Evolutionary conservation across 495 filamentous ascomycete genomes (phyloP).

Genomic region (Xylaria longipes): DNA sequence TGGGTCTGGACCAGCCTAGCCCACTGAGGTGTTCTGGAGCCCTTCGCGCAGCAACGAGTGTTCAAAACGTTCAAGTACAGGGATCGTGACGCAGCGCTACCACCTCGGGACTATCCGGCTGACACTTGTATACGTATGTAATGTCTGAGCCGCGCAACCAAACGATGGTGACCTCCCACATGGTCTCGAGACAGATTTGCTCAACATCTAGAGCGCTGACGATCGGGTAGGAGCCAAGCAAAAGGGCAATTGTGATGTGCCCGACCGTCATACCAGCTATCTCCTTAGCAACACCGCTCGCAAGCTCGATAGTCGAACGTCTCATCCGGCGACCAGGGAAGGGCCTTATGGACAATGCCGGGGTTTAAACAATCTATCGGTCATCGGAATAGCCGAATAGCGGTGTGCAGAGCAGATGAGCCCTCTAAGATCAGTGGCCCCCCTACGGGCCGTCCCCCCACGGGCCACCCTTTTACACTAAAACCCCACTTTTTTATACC

Average conservation of each 20-base stretch:
- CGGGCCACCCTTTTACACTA: too few species aligned
- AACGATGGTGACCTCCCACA: constrained; percentile 25
- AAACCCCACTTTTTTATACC: too few species aligned
- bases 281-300: constrained; percentile 6
- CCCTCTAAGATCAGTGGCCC: too few species aligned
- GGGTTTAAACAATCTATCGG: not conserved
- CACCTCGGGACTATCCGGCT: constrained; percentile 20
- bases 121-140: constrained; percentile 10
- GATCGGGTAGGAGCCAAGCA: constrained; percentile 13
- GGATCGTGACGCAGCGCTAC: not conserved
- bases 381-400: constrained; percentile 15
- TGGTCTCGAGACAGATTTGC: constrained; percentile 12
- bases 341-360: constrained; percentile 11
- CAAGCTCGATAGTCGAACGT: constrained; percentile 22
- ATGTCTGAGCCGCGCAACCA: constrained; percentile 23
- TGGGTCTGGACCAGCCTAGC: not conserved
- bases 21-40: too few species aligned
- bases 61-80: too few species aligned
- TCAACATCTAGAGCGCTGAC: constrained; percentile 14
- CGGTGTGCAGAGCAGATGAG: constrained; percentile 13
- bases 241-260: constrained; percentile 20
- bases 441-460: too few species aligned
- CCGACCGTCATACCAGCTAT: constrained; percentile 4
- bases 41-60: too few species aligned
- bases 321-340: constrained; percentile 22